Conservation (phyloP, 129 eudicot genomes). For the Artemisia tridentata region DNA sequence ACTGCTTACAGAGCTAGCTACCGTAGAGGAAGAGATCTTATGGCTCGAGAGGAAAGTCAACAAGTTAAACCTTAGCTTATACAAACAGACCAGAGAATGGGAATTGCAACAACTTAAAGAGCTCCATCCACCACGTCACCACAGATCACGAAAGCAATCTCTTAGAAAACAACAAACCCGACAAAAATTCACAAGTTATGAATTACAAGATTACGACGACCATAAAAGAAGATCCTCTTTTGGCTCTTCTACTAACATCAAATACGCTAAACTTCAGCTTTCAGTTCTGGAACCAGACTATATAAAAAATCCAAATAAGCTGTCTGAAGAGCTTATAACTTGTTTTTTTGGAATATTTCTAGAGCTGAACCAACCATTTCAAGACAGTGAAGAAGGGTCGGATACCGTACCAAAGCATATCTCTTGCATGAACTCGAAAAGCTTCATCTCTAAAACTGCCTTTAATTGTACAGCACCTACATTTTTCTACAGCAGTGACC, state of each 20-base stretch:
- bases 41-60: conserved; percentile 60
- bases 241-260: conserved; percentile 52
- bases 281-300: conserved; percentile 12
- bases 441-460: conserved; percentile 55
- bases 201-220: conserved; percentile 33
- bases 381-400: conserved; percentile 43
- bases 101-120: conserved; percentile 37
- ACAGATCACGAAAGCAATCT: conserved; percentile 36
- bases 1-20: conserved; percentile 66
- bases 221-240: conserved; percentile 51
- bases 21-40: conserved; percentile 71
- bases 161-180: conserved; percentile 30
- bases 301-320: conserved; percentile 58
- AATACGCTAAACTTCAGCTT: conserved; percentile 11
- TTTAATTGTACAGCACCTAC: conserved; percentile 56
- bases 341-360: conserved; percentile 72
- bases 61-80: conserved; percentile 48
- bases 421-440: conserved; percentile 65
- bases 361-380: conserved; percentile 46
- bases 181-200: conserved; percentile 30
- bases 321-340: conserved; percentile 71
- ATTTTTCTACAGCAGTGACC: conserved; percentile 32
- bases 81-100: conserved; percentile 49
- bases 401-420: conserved; percentile 33
- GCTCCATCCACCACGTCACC: conserved; percentile 35